Evolutionary conservation across 768 basidiomycete species (phyloP).

Genomic region (Hygrophoropsis aurantiaca): DNA sequence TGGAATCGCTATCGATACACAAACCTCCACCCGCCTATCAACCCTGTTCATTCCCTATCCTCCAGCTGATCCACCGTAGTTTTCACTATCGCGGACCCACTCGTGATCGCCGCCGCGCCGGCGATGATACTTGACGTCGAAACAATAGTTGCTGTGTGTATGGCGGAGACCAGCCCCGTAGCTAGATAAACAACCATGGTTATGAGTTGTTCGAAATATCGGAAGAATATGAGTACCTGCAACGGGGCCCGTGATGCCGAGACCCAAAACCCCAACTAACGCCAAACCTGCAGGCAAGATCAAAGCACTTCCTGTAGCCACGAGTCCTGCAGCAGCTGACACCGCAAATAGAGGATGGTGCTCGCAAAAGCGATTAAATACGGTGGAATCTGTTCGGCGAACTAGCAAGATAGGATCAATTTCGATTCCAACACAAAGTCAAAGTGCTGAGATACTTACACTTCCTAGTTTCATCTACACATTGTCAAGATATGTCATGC

Average conservation of each 20-base stretch:
- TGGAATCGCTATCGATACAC: too few species aligned
- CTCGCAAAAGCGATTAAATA: neutral
- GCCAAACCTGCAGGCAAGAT: neutral
- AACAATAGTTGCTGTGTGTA: neutral
- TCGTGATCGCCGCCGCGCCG: neutral
- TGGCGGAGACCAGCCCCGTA: neutral
- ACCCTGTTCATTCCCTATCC: neutral
- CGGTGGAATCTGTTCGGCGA: neutral
- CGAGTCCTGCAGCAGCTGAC: neutral
- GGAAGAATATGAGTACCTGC: neutral
- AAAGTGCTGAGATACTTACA: neutral
- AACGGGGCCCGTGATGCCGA: neutral
- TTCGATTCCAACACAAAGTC: neutral
- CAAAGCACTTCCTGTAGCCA: neutral
- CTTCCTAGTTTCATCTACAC: neutral
- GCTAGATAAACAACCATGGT: too few species aligned
- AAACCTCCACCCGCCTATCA: too few species aligned
- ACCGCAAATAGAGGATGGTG: neutral
- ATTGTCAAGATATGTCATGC: neutral
- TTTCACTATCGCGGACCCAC: neutral
- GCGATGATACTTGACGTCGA: neutral
- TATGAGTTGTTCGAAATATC: too few species aligned
- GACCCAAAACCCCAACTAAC: neutral
- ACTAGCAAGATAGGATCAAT: neutral
- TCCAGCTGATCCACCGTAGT: neutral